Evolutionary conservation across 257 asterid genomes (phyloP).

Genomic region (Galeopsis tetrahit): DNA sequence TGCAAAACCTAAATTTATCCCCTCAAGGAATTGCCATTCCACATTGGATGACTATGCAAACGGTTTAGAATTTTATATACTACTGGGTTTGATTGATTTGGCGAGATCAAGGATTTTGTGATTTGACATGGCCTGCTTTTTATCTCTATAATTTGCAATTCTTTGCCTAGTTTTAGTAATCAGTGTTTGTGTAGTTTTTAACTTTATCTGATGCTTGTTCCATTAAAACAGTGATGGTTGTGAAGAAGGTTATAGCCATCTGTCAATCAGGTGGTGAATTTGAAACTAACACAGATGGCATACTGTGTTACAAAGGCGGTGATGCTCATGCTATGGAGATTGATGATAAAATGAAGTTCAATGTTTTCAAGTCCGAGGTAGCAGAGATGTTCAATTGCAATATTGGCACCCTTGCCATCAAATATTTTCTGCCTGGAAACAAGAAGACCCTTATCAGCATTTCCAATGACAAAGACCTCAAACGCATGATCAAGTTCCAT

Average conservation of each 20-base stretch:
- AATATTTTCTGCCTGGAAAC: conserved; percentile 90
- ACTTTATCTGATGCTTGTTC: conserved; percentile 29
- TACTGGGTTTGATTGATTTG: conserved; percentile 13
- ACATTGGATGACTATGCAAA: background rate
- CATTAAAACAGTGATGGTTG: conserved; percentile 61
- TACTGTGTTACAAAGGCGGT: conserved; percentile 80
- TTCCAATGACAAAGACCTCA: conserved; percentile 91
- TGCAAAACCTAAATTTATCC: background rate
- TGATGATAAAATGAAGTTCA: conserved; percentile 73
- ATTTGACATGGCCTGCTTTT: conserved; percentile 22
- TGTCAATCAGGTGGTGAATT: conserved; percentile 97
- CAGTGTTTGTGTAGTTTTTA: conserved; percentile 6
- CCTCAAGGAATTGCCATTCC: background rate
- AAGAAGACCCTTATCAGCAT: conserved; percentile 92
- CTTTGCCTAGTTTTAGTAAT: background rate
- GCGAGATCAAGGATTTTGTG: background rate
- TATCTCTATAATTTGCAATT: background rate
- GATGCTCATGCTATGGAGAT: conserved; percentile 99
- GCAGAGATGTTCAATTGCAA: conserved; percentile 88
- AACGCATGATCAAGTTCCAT: conserved; percentile 85
- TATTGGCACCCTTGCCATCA: conserved; percentile 59
- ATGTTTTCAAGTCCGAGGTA: conserved; percentile 77
- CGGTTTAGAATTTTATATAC: conserved; percentile 21
- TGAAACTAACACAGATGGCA: conserved; percentile 77
- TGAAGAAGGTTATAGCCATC: conserved; percentile 78